Percentiles rank a stretch among this genome's conserved stretches.
Evolutionary conservation across 2,329 filamentous ascomycete genomes (phyloP).

Genomic region (Oidium heveae): DNA sequence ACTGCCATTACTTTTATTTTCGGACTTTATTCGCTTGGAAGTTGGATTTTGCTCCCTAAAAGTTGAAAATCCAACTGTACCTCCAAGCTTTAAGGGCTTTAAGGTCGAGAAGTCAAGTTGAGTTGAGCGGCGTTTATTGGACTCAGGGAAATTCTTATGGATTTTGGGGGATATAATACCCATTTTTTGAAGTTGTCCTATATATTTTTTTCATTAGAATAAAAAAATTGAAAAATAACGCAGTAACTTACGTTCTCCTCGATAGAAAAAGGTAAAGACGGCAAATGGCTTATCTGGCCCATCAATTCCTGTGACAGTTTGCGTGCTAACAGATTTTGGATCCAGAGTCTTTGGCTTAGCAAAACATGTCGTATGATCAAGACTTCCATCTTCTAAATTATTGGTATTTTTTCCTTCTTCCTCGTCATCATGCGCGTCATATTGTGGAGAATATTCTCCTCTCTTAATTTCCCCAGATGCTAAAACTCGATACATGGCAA

Average conservation of each 20-base stretch:
- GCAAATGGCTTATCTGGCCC: conserved; percentile 90
- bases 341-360: conserved; percentile 90
- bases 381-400: conserved; percentile 44
- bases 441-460: conserved; percentile 93
- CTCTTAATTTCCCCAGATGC: conserved; percentile 94
- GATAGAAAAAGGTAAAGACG: conserved; percentile 92
- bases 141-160: conserved; percentile 31
- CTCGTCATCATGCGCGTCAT: conserved; percentile 88
- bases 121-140: conserved; percentile 53
- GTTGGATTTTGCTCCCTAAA: conserved; percentile 50
- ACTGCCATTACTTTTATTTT: conserved; percentile 38
- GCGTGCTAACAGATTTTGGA: conserved; percentile 91
- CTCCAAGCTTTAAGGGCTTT: conserved; percentile 60
- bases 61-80: conserved; percentile 69
- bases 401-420: conserved; percentile 30
- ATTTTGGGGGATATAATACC: conserved; percentile 55
- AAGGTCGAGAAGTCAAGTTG: conserved; percentile 69
- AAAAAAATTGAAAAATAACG: not conserved
- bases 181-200: conserved; percentile 92
- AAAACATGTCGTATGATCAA: conserved; percentile 94
- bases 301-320: conserved; percentile 96
- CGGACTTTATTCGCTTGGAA: conserved; percentile 29
- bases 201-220: conserved; percentile 4
- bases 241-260: conserved; percentile 57
- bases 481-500: conserved; percentile 82